These are phyloP conservation scores for Geotrichum aggregatum DNA, from an alignment of 1,139 yeast species.

Conservation along the genomic window DNA sequence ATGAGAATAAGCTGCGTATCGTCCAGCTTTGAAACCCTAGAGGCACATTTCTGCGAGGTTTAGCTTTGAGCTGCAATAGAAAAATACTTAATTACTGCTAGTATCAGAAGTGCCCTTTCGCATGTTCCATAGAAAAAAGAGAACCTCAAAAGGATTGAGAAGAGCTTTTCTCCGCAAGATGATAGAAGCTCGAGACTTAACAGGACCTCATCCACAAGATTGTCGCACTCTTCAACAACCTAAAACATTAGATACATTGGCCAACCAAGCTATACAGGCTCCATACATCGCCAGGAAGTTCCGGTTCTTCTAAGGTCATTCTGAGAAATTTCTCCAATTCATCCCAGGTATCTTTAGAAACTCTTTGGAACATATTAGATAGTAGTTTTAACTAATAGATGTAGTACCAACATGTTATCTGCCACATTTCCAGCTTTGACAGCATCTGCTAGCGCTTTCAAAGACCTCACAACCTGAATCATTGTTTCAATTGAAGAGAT, in stretches of 20 bases:
- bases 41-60: slow-evolving; percentile 17
- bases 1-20: slow-evolving; percentile 12
- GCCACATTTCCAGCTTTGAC: slow-evolving; percentile 14
- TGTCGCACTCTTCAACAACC: slow-evolving; percentile 13
- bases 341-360: slow-evolving; percentile 12
- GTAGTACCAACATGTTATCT: slow-evolving; percentile 11
- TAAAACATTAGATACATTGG: background rate
- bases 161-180: slow-evolving; percentile 18
- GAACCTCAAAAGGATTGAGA: slow-evolving; percentile 11
- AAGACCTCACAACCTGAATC: background rate
- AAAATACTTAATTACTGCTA: slow-evolving; percentile 11
- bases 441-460: slow-evolving; percentile 7
- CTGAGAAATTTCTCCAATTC: slow-evolving; percentile 9
- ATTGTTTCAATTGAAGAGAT: background rate
- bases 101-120: slow-evolving; percentile 19
- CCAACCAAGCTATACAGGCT: background rate
- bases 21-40: slow-evolving; percentile 10
- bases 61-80: background rate
- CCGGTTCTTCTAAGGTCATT: slow-evolving; percentile 11
- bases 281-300: slow-evolving; percentile 13
- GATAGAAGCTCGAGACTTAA: slow-evolving; percentile 3
- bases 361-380: slow-evolving; percentile 1
- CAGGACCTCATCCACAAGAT: slow-evolving; percentile 9
- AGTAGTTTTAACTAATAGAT: background rate
- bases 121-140: slow-evolving; percentile 21